Evolutionary conservation across 495 filamentous ascomycete genomes (phyloP), one percentile per base, ranked within the genome.

Genomic region (Talaromyces wortmannii): DNA sequence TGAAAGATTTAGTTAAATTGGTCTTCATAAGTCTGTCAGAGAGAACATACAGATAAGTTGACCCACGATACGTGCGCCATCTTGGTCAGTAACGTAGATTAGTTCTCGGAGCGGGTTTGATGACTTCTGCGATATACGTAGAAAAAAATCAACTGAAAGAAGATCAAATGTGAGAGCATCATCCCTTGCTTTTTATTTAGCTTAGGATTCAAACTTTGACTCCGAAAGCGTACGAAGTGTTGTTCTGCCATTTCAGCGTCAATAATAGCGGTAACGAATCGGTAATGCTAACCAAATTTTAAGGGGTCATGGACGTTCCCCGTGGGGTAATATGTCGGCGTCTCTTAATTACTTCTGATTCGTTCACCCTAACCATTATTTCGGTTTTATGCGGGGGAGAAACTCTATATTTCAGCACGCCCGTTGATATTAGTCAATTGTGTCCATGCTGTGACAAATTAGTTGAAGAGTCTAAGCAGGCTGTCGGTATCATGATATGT

Each of bases 241-340:
- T 40, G 36, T 40, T 40, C 36, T 40, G 13, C 13, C 36, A 40
- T 40, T 40, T 40, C 36, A 40, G 2, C 2, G 1, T 40, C 36
- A 40, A 40, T 40, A 40, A 40, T 40, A 40, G 36, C 36, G 36
- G 36, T 13, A 40, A 5, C 13, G 36, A 40, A 5, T 40, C 36
- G 36, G 36, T 40, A 40, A 40, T 10, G 36, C 8, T 13, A 40
- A 5, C 2, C 36, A 40, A 40, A 2, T 40, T 40, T 13, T 40
- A 40, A 10, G 36, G 36, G 18, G 47, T 11, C 0, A 50, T 30
- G 29, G 18, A 30, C 17, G 13, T 31, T 50, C 47, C 47, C 47
- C 47, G 47, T 50, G 47, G 47, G 47, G 47, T 50, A 50, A 50
- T 50, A 15, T 6, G 47, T 50, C 47, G 47, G 47, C 47, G 47